phyloP scores from a whole-genome alignment of 192 early-diverging fungal genomes.

The Gonapodya prolifera region DNA sequence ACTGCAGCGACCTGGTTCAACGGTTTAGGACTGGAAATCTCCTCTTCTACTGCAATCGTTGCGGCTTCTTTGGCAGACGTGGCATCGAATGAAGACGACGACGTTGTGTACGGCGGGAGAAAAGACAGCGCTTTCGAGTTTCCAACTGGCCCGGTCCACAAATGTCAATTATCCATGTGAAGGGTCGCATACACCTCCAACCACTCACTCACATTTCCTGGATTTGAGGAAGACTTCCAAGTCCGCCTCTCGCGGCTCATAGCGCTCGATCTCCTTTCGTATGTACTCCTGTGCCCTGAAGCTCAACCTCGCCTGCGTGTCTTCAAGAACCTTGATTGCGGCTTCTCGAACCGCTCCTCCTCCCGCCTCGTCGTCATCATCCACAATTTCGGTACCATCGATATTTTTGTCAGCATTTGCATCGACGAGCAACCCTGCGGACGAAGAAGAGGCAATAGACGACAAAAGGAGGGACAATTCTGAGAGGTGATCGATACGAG shows the following conservation, averaged over 20 bases:
- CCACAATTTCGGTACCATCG: conserved; percentile 9
- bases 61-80: background rate
- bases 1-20: background rate
- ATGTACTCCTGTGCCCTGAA: conserved; percentile 79
- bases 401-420: background rate
- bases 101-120: background rate
- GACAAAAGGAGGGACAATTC: conserved; percentile 61
- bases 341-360: conserved; percentile 37
- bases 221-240: conserved; percentile 33
- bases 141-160: conserved; percentile 16
- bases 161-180: background rate
- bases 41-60: background rate
- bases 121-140: too few relatives aligned
- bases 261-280: conserved; percentile 59
- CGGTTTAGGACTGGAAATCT: background rate
- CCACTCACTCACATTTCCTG: conserved; percentile 14
- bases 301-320: conserved; percentile 75
- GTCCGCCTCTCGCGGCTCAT: conserved; percentile 56
- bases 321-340: conserved; percentile 71
- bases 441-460: background rate
- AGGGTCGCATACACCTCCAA: background rate
- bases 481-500: conserved; percentile 64
- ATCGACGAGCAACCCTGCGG: conserved; percentile 9
- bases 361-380: conserved; percentile 13
- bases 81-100: background rate